phyloP scores from a whole-genome alignment of 768 basidiomycete genomes.

The Kwoniella newhampshirensis region DNA sequence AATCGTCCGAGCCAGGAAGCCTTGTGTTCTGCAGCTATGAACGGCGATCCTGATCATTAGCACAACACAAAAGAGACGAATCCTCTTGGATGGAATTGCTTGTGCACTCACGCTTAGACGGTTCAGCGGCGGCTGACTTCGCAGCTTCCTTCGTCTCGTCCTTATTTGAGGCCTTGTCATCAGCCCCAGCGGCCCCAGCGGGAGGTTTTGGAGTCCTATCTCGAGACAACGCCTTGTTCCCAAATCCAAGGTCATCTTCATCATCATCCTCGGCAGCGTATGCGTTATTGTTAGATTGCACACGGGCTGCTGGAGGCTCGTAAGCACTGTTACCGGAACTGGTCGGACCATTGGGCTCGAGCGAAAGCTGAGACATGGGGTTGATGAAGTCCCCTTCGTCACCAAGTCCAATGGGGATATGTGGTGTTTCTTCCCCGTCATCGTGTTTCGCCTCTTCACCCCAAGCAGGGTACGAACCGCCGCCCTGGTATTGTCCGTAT shows the following conservation, averaged over 20 bases:
- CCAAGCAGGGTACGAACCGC: constrained; percentile 4
- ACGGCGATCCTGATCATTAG: not conserved
- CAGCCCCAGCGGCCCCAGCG: constrained; percentile 31
- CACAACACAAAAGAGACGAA: constrained; percentile 8
- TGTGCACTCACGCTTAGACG: constrained; percentile 21
- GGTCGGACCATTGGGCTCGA: constrained; percentile 13
- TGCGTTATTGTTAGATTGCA: constrained; percentile 1
- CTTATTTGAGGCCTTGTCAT: constrained; percentile 39
- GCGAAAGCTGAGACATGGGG: constrained; percentile 42
- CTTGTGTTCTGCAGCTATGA: constrained; percentile 25
- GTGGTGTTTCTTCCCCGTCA: constrained; percentile 8
- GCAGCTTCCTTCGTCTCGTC: constrained; percentile 13
- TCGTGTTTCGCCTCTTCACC: constrained; percentile 4
- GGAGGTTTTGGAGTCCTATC: constrained; percentile 34
- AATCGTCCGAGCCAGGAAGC: constrained; percentile 68
- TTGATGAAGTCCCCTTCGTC: constrained; percentile 42
- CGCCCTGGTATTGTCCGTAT: constrained; percentile 10
- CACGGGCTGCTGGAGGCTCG: constrained; percentile 9
- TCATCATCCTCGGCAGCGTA: constrained; percentile 60
- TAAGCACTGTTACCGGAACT: constrained; percentile 4
- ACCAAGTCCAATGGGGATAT: not conserved
- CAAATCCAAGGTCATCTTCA: constrained; percentile 86
- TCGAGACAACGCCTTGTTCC: constrained; percentile 62
- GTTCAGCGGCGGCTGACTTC: constrained; percentile 9
- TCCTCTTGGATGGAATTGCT: constrained; percentile 38